Conservation (phyloP, 306 rosid genomes). For the Cotoneaster glaucophyllus region DNA sequence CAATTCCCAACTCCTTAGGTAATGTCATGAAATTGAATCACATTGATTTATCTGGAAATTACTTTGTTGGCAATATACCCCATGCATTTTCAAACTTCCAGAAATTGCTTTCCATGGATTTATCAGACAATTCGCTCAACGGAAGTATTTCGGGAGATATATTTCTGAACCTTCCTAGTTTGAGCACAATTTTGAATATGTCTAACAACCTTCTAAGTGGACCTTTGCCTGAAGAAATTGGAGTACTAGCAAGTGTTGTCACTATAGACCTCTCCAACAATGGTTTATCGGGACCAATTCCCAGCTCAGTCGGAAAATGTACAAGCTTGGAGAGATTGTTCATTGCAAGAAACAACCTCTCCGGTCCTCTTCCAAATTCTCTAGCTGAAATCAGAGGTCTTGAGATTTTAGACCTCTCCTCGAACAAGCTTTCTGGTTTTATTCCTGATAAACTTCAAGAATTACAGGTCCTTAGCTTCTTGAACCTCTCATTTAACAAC, state of each 20-base stretch:
- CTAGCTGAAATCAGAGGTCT: constrained; percentile 50
- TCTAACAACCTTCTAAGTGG: constrained; percentile 57
- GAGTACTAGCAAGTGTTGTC: constrained; percentile 23
- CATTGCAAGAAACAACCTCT: constrained; percentile 43
- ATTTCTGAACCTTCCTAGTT: constrained; percentile 37
- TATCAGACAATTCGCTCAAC: constrained; percentile 52
- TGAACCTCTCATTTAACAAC: constrained; percentile 58
- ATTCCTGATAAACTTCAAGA: constrained; percentile 52
- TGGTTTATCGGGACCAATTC: constrained; percentile 38
- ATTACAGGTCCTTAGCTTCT: constrained; percentile 25
- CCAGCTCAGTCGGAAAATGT: constrained; percentile 47
- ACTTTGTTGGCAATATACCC: constrained; percentile 38
- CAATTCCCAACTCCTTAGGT: constrained; percentile 55
- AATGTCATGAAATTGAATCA: constrained; percentile 34
- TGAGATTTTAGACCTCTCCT: constrained; percentile 57
- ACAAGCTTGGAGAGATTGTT: constrained; percentile 47
- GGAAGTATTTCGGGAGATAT: constrained; percentile 51
- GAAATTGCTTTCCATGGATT: constrained; percentile 46
- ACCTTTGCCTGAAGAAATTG: constrained; percentile 48
- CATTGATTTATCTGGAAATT: constrained; percentile 55
- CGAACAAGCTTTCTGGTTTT: constrained; percentile 60
- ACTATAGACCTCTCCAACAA: constrained; percentile 57
- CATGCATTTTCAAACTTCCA: constrained; percentile 39
- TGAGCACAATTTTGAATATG: constrained; percentile 47
- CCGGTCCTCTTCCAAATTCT: constrained; percentile 51